Base-by-base conservation (phyloP, 306 rosid genomes). In the Castanea mollissima region DNA sequence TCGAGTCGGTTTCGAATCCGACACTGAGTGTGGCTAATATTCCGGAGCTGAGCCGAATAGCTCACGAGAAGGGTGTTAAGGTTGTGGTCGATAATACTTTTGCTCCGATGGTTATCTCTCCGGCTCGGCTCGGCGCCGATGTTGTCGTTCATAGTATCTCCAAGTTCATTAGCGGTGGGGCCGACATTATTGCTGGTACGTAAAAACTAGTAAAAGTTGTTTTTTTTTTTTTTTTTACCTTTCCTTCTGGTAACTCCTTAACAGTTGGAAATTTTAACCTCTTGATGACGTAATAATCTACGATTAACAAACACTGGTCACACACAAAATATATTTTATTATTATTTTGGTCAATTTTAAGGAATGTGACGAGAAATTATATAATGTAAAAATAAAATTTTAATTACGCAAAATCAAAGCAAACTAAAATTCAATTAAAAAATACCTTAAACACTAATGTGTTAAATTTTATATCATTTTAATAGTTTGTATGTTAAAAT, bases 1-100 rank as follows among this genome's bases (percentile, higher is more conserved):
- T 91, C 20, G 99, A 96, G 82, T 75, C 84, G 25, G 68, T 96
- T 5, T 88, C 98, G 1, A 96, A 96, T 32, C 99, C 99, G 0
- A 91, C 99, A 0, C 84, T 96, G 9, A 27, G 38, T 20, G 98
- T 96, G 27, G 99, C 98, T 0, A 54, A 96, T 52, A 79, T 90
- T 6, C 96, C 98, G 54, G 97, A 89, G 79, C 86, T 96, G 2
- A 57, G 93, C 60, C 77, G 88, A 5, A 1, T 91, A 12, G 97
- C 93, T 0, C 97, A 88, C 31, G 85, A 64, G 18, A 91, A 89
- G 49, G 96, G 91, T 0, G 87, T 96, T 14, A 96, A 87, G 77
- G 92, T 96, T 71, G 98, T 96, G 1, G 99, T 93, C 16, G 99
- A 96, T 73, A 96, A 96, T 71, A 96, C 99, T 0, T 96, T 96